Evolutionary conservation across 257 asterid species (phyloP), one percentile per base, ranked within the genome.

Genomic region (Solanum virginianum): DNA sequence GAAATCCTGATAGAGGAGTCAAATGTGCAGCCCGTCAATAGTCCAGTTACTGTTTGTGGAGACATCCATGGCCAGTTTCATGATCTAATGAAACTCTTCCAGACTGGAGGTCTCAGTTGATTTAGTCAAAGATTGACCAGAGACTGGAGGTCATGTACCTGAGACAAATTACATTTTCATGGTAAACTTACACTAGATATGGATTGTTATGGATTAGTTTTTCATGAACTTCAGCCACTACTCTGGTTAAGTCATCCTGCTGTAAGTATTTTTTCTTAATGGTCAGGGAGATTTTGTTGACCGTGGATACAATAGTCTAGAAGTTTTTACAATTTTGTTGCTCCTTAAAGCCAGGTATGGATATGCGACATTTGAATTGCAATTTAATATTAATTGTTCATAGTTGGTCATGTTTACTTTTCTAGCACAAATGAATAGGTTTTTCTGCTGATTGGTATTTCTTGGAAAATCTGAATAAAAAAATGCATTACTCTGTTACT

Each of bases 31-130:
- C 99, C 99, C 55, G 99, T 97, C 83, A 95, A 93, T 85, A 95
- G 98, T 88, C 99, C 99, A 24, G 99, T 97, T 88, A 97, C 98
- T 68, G 99, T 97, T 82, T 95, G 99, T 89, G 99, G 99, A 80
- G 99, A 95, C 91, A 95, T 95, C 85, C 99, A 95, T 75, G 98
- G 99, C 60, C 99, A 97, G 81, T 97, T 97, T 90, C 99, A 97
- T 75, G 99, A 97, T 88, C 83, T 97, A 83, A 97, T 97, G 98
- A 97, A 97, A 88, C 99, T 97, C 88, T 97, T 97, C 88, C 98
- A 94, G 90, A 95, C 99, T 71, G 99, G 99, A 87, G 99, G 99
- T 81, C 97, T n/a, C n/a, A n/a, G n/a, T n/a, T n/a, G n/a, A n/a
- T n/a, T n/a, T n/a, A n/a, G n/a, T n/a, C n/a, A n/a, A n/a, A n/a